Conservation (phyloP, 208 protist species). For the Histomonas meleagridis region DNA sequence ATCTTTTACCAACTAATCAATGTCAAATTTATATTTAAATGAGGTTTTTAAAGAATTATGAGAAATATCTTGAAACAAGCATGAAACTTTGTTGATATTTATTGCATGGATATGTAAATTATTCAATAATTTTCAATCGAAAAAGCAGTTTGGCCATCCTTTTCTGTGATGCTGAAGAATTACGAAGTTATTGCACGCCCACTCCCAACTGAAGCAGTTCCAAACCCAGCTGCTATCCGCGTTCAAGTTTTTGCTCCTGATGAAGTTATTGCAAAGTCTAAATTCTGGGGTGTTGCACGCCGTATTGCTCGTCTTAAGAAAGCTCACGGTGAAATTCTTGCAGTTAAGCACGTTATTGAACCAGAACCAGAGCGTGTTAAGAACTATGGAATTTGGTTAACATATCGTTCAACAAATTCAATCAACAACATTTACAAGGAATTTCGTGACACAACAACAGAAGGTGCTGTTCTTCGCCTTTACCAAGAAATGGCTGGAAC, state of each 20-base stretch:
- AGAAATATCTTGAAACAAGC: too few species aligned
- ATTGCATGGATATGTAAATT: too few species aligned
- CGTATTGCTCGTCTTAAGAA: not conserved
- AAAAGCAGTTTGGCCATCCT: not conserved
- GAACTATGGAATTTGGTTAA: slow-evolving; percentile 94
- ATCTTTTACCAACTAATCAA: too few species aligned
- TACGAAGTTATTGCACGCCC: slow-evolving; percentile 38
- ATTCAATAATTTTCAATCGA: too few species aligned
- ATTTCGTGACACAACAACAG: slow-evolving; percentile 75
- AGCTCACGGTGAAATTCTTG: slow-evolving; percentile 34
- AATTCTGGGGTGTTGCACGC: slow-evolving; percentile 80
- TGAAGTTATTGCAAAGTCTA: slow-evolving; percentile 83
- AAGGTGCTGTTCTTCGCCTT: slow-evolving; percentile 35
- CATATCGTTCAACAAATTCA: slow-evolving; percentile 90
- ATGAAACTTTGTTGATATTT: too few species aligned
- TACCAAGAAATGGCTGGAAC: slow-evolving; percentile 81
- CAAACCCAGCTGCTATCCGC: slow-evolving; percentile 70
- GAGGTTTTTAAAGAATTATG: too few species aligned
- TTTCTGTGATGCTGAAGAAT: not conserved
- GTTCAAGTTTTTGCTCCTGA: slow-evolving; percentile 94
- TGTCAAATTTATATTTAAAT: too few species aligned
- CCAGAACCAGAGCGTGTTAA: slow-evolving; percentile 75
- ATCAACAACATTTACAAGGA: slow-evolving; percentile 99
- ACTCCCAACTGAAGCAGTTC: slow-evolving; percentile 28
- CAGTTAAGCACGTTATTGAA: slow-evolving; percentile 67